Evolutionary conservation across 2,329 filamentous ascomycete species (phyloP).

Genomic region (Trichoderma koningiopsis): DNA sequence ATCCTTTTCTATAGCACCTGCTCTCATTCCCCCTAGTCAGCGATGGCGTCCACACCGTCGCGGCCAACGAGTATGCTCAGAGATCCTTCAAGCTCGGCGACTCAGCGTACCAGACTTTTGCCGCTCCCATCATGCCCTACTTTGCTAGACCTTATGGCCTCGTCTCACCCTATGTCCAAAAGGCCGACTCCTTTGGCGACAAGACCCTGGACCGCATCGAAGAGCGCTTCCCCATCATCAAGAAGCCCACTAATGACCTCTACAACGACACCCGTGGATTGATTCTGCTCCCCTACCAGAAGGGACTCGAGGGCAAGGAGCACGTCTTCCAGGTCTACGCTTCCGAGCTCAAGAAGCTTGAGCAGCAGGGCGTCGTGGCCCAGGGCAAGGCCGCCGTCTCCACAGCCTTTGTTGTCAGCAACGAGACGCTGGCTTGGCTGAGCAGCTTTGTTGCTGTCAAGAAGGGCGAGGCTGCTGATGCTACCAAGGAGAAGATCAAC

Average conservation of each 20-base stretch:
- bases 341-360: conserved; percentile 63
- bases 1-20: conserved; percentile 64
- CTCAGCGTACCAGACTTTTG: conserved; percentile 73
- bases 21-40: conserved; percentile 80
- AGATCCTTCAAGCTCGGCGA: conserved; percentile 77
- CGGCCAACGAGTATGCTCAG: conserved; percentile 79
- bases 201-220: conserved; percentile 71
- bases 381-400: conserved; percentile 70
- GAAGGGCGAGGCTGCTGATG: conserved; percentile 63
- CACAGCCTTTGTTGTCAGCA: conserved; percentile 67
- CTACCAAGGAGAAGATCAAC: conserved; percentile 54
- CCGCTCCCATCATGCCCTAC: conserved; percentile 71
- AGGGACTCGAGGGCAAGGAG: conserved; percentile 63
- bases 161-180: conserved; percentile 80
- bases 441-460: conserved; percentile 60
- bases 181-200: conserved; percentile 77
- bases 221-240: conserved; percentile 69
- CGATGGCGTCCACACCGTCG: conserved; percentile 77
- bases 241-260: conserved; percentile 73
- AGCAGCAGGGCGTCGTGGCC: conserved; percentile 65
- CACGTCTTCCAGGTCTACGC: conserved; percentile 61
- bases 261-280: conserved; percentile 64
- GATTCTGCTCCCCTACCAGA: conserved; percentile 63
- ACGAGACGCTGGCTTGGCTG: conserved; percentile 65
- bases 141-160: conserved; percentile 74